Conservation (phyloP, 1,284 basidiomycete genomes). For the Trichosporon ovoides region DNA sequence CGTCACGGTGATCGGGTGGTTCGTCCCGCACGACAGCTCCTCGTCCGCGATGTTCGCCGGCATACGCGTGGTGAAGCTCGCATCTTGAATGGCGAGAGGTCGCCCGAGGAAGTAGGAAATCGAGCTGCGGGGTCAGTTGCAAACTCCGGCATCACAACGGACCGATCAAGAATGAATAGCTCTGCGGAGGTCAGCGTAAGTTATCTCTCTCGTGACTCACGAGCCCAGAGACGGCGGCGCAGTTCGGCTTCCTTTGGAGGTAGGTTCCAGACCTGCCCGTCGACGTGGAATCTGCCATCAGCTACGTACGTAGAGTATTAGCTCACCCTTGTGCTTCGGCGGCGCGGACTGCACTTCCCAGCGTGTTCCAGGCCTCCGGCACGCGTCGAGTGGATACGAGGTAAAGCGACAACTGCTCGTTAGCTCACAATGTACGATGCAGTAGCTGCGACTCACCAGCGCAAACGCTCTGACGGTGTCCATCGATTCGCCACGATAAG, state of each 20-base stretch:
- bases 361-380: constrained; percentile 33
- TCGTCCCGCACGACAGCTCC: constrained; percentile 19
- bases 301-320: neutral
- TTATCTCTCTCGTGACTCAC: constrained; percentile 15
- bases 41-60: constrained; percentile 30
- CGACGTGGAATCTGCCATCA: constrained; percentile 30
- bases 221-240: constrained; percentile 34
- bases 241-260: constrained; percentile 29
- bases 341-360: constrained; percentile 26
- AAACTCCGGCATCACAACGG: neutral
- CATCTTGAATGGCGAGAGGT: constrained; percentile 32
- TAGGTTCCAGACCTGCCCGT: constrained; percentile 32
- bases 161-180: constrained; percentile 33
- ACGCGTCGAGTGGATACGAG: constrained; percentile 27
- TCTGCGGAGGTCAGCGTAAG: constrained; percentile 16
- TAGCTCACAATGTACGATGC: neutral
- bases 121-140: constrained; percentile 15
- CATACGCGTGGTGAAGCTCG: constrained; percentile 22
- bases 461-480: constrained; percentile 30
- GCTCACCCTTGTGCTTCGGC: constrained; percentile 35
- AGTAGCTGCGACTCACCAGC: constrained; percentile 17
- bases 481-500: constrained; percentile 31
- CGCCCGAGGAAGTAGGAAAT: constrained; percentile 36
- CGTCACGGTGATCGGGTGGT: constrained; percentile 21
- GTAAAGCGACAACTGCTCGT: constrained; percentile 28